Percentiles rank a stretch among this genome's conserved stretches.
Evolutionary conservation across 2,329 filamentous ascomycete genomes (phyloP).

Genomic region (Diaporthe vexans): DNA sequence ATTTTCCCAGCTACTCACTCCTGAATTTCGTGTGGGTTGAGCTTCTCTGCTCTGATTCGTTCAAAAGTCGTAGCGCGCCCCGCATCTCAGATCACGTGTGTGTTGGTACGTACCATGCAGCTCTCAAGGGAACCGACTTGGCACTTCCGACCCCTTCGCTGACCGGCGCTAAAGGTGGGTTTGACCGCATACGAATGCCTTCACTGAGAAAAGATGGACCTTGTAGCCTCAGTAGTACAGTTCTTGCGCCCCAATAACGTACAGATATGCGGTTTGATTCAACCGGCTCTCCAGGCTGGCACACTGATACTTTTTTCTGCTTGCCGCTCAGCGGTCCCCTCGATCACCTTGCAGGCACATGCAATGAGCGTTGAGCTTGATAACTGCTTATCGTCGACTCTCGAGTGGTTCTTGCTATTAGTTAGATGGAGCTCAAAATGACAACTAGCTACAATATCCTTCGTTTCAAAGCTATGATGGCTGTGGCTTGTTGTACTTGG

Average conservation of each 20-base stretch:
- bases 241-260: neutral
- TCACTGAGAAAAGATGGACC: neutral
- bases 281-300: neutral
- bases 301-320: neutral
- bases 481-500: neutral
- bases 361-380: too few species aligned
- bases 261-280: neutral
- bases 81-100: slow-evolving; percentile 3
- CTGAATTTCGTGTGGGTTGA: slow-evolving; percentile 39
- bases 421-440: neutral
- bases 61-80: neutral
- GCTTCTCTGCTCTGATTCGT: slow-evolving; percentile 27
- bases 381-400: neutral
- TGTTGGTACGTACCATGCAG: neutral
- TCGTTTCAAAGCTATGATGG: neutral
- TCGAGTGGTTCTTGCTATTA: neutral
- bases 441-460: neutral
- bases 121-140: neutral
- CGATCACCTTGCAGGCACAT: neutral
- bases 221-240: neutral
- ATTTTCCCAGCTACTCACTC: slow-evolving; percentile 32
- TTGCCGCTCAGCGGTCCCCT: neutral
- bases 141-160: neutral
- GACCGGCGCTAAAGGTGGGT: neutral
- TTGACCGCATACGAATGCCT: neutral